phyloP scores from a whole-genome alignment of 441 rosid species.

The Pelargonium citronellum region DNA sequence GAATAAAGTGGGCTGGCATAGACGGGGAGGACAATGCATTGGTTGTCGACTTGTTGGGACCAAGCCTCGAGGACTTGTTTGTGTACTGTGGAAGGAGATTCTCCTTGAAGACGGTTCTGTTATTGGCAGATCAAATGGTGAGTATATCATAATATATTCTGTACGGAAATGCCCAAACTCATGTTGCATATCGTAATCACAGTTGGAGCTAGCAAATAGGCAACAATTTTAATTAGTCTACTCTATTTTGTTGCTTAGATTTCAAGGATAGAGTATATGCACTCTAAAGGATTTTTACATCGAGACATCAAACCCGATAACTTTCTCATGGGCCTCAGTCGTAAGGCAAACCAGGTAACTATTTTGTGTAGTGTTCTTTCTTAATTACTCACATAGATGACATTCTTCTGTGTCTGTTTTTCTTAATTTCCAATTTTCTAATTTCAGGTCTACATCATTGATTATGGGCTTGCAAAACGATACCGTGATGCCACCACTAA shows the following conservation, averaged over 20 bases:
- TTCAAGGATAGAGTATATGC: constrained; percentile 36
- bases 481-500: constrained; percentile 48
- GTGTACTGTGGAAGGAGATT: constrained; percentile 64
- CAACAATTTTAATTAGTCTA: not conserved
- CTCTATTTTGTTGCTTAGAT: constrained; percentile 20
- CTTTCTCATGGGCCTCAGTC: constrained; percentile 77
- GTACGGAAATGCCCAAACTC: not conserved
- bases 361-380: constrained; percentile 7
- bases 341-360: constrained; percentile 84
- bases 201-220: not conserved
- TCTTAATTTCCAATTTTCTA: constrained; percentile 1
- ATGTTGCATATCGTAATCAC: not conserved
- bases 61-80: constrained; percentile 64
- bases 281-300: constrained; percentile 44
- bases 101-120: constrained; percentile 53
- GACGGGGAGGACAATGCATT: constrained; percentile 49
- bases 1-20: constrained; percentile 49
- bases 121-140: constrained; percentile 70
- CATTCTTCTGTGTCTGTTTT: constrained; percentile 18
- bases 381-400: constrained; percentile 25
- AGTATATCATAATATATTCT: not conserved
- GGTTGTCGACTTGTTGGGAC: constrained; percentile 56
- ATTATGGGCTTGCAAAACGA: constrained; percentile 62
- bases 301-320: constrained; percentile 47
- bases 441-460: constrained; percentile 53